Conservation (phyloP, 768 basidiomycete genomes). For the Kondoa subrosea region DNA sequence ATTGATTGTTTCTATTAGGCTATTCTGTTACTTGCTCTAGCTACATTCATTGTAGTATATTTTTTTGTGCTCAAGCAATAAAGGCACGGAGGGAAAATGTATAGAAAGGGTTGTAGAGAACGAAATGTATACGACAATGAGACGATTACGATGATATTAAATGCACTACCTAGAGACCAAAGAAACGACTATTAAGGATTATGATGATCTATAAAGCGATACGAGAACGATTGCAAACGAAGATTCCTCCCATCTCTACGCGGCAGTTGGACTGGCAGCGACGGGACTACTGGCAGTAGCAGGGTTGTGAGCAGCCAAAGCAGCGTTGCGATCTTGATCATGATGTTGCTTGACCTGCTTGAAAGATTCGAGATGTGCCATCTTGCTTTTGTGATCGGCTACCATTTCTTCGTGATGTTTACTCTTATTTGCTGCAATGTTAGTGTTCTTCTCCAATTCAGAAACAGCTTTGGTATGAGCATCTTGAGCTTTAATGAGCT, state of each 20-base stretch:
- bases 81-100: too few species aligned
- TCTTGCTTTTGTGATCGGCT: background rate
- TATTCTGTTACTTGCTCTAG: background rate
- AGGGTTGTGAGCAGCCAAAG: too few species aligned
- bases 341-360: background rate
- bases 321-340: too few species aligned
- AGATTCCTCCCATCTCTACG: too few species aligned
- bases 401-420: background rate
- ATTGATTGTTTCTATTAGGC: background rate
- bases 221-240: too few species aligned
- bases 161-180: too few species aligned
- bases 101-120: background rate
- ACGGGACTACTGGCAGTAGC: too few species aligned
- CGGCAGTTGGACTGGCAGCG: too few species aligned
- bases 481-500: background rate
- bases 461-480: background rate
- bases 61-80: background rate
- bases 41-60: background rate
- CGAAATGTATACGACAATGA: too few species aligned
- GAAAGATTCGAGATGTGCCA: background rate
- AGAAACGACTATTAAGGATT: too few species aligned
- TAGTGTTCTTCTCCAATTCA: background rate
- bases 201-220: too few species aligned
- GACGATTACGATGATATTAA: too few species aligned
- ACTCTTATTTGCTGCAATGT: background rate